Evolutionary conservation across 331 rosid genomes (phyloP).

Genomic region (Acacia concinna): DNA sequence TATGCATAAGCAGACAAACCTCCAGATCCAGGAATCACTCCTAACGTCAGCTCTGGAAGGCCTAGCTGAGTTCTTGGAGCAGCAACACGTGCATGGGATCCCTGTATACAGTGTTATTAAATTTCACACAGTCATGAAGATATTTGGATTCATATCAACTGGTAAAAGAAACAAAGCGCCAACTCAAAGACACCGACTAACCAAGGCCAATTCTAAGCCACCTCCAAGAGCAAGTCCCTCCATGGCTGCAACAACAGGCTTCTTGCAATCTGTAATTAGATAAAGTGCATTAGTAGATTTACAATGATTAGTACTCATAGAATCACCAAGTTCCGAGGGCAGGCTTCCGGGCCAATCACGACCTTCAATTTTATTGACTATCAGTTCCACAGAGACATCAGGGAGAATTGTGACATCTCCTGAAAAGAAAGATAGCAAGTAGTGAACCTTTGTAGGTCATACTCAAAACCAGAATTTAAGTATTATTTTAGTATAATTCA

Average conservation of each 20-base stretch:
- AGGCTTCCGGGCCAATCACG: constrained; percentile 23
- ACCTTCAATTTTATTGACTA: constrained; percentile 87
- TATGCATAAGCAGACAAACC: constrained; percentile 49
- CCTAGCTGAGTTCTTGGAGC: constrained; percentile 87
- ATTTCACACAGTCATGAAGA: constrained; percentile 16
- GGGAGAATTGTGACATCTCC: constrained; percentile 77
- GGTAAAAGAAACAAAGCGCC: neutral
- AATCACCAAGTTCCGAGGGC: constrained; percentile 9
- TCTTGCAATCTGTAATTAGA: constrained; percentile 67
- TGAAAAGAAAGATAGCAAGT: constrained; percentile 38
- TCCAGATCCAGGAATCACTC: constrained; percentile 96
- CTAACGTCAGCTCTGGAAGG: constrained; percentile 90
- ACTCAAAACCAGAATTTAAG: neutral
- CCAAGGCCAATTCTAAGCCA: constrained; percentile 95
- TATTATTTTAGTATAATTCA: neutral
- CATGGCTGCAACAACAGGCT: constrained; percentile 91
- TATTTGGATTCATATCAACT: neutral
- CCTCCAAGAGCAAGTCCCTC: constrained; percentile 99
- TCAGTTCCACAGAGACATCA: constrained; percentile 82
- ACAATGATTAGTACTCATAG: constrained; percentile 2
- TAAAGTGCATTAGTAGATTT: constrained; percentile 13
- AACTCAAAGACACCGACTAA: constrained; percentile 45
- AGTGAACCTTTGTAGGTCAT: constrained; percentile 4
- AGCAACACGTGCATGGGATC: constrained; percentile 90
- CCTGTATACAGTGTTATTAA: constrained; percentile 48